Evolutionary conservation across 179 eudicot species (phyloP).

Genomic region (Beta corolliflora): DNA sequence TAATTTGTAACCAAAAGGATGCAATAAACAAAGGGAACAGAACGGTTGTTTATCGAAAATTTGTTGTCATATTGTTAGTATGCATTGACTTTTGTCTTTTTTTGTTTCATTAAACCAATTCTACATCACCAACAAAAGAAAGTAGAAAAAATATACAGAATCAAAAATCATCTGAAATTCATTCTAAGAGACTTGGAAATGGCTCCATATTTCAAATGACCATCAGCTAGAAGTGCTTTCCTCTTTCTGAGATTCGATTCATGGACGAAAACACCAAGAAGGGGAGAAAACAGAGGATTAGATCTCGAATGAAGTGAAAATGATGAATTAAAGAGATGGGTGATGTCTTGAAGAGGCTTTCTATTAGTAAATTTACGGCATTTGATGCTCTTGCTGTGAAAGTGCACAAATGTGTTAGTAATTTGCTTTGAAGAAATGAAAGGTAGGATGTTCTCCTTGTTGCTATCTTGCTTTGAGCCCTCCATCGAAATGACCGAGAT

Average conservation of each 20-base stretch:
- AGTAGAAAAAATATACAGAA: not conserved
- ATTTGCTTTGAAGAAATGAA: constrained; percentile 6
- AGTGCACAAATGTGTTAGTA: not conserved
- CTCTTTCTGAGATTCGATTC: constrained; percentile 1
- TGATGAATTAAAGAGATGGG: constrained; percentile 23
- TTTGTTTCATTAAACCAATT: not conserved
- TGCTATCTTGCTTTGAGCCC: not conserved
- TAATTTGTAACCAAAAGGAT: not conserved
- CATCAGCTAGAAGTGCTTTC: constrained; percentile 9
- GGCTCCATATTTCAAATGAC: not conserved
- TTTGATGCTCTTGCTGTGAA: constrained; percentile 16
- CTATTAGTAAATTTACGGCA: not conserved
- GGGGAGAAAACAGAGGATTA: not conserved
- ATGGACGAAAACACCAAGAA: not conserved
- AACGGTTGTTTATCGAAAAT: not conserved
- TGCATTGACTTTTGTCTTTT: not conserved
- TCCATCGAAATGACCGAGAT: not conserved
- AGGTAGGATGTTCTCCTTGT: constrained; percentile 25
- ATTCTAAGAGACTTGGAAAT: constrained; percentile 17
- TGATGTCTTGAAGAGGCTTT: constrained; percentile 26
- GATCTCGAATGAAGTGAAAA: not conserved
- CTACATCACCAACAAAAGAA: not conserved
- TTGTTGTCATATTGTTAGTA: not conserved
- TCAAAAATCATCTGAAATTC: constrained; percentile 13
- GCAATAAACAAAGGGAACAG: not conserved